A percentile compares a stretch with the other conserved stretches of the same genome.
These are phyloP conservation scores for Adansonia digitata DNA, from an alignment of 345 rosid species.

Conservation along the genomic window DNA sequence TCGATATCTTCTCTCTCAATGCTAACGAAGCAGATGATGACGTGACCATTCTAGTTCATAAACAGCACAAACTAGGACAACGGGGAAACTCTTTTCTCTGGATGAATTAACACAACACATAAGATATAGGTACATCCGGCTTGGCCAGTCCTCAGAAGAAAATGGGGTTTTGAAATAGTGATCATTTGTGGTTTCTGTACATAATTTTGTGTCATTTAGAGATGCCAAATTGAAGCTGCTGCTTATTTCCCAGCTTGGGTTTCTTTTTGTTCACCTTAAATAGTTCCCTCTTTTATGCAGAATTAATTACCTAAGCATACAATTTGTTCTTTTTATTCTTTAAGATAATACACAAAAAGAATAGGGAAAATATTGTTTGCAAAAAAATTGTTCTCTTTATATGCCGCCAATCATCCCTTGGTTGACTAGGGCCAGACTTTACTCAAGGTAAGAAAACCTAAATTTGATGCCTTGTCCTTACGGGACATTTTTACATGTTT, in stretches of 20 bases:
- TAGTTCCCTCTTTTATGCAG: not conserved
- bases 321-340: not conserved
- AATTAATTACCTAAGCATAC: not conserved
- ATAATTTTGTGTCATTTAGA: not conserved
- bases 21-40: constrained; percentile 19
- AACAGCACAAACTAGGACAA: not conserved
- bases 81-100: too few relatives aligned
- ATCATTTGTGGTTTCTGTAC: not conserved
- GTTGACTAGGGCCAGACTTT: too few relatives aligned
- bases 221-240: not conserved
- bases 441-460: too few relatives aligned
- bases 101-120: too few relatives aligned
- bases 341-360: not conserved
- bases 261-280: not conserved
- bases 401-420: not conserved
- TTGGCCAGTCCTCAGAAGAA: too few relatives aligned
- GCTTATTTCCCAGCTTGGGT: constrained; percentile 1
- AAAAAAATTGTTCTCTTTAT: not conserved
- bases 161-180: not conserved
- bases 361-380: not conserved
- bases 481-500: not conserved
- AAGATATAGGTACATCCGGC: too few relatives aligned
- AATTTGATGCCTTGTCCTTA: not conserved
- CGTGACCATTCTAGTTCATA: not conserved
- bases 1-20: constrained; percentile 37